A percentile compares a stretch with the other conserved stretches of the same genome.
phyloP scores from a whole-genome alignment of 202 grass and related monocot genomes.

The Alloteropsis angusta region DNA sequence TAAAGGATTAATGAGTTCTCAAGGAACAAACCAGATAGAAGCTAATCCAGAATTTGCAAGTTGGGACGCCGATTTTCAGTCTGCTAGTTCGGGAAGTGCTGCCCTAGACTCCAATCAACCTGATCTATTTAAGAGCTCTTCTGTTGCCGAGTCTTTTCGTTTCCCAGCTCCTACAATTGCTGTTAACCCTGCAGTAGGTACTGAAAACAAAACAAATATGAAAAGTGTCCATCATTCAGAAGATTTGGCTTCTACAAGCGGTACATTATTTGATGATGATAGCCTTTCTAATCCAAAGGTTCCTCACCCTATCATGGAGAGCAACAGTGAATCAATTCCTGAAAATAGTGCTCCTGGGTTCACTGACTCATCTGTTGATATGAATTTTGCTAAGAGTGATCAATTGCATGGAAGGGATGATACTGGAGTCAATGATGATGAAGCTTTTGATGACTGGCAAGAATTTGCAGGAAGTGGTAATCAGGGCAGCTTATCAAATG shows the following conservation, averaged over 20 bases:
- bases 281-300: constrained; percentile 31
- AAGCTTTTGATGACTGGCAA: constrained; percentile 59
- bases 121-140: constrained; percentile 43
- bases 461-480: constrained; percentile 40
- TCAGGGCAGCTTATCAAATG: constrained; percentile 24
- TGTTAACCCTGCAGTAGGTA: not conserved
- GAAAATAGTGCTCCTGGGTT: constrained; percentile 28
- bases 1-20: constrained; percentile 19
- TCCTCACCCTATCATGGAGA: not conserved
- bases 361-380: constrained; percentile 6
- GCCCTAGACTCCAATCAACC: constrained; percentile 19
- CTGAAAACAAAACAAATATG: constrained; percentile 27
- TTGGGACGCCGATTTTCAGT: constrained; percentile 75
- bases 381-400: constrained; percentile 16
- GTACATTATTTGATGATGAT: constrained; percentile 9
- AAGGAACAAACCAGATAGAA: constrained; percentile 29
- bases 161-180: constrained; percentile 23
- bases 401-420: constrained; percentile 19
- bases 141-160: constrained; percentile 5
- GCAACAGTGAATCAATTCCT: not conserved
- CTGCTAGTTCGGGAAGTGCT: constrained; percentile 31
- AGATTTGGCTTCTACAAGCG: constrained; percentile 31
- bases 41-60: constrained; percentile 44
- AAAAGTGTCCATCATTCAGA: constrained; percentile 24
- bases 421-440: constrained; percentile 32